Base-by-base conservation (phyloP, 371 early-diverging fungal genomes). In the Paraphysoderma sedebokerense region DNA sequence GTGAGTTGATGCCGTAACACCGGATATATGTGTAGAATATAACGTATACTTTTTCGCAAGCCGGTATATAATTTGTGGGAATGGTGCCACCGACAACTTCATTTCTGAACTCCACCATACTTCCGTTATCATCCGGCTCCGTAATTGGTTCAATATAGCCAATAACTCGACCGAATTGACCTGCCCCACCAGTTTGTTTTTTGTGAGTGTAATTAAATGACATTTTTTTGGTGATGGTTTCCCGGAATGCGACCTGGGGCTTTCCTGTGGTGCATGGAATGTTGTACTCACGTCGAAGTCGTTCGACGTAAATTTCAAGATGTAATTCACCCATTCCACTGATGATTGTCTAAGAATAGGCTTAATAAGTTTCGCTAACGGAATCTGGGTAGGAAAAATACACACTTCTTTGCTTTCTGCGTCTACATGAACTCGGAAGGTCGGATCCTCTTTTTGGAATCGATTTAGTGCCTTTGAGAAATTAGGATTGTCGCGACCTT, bases 381-480 rank as follows among this genome's bases (percentile, higher is more conserved):
- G n/a, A 27, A 23, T 8, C 20, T 20, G 9, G n/a, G n/a, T n/a
- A n/a, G n/a, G n/a, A 9, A 15, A 27, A 11, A 7, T 22, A 41
- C 44, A 7, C 52, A 62, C 62, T 58, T 87, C 82, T 61, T 92
- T 89, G 68, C 82, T 84, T 61, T 93, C 95, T 22, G 74, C 37
- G 53, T 97, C 93, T 44, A 92, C 76, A 55, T 89, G 86, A 11
- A 91, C 91, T 54, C 87, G 80, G 82, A 97, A 95, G 11, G 98
- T 95, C 26, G 98, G 95, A 63, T 97, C 98, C 69, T 97, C 95
- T 57, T 83, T 77, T 63, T 88, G 87, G 82, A 95, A 95, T 47
- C 91, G 76, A 58, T 76, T 84, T 50, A 93, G 67, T 1, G 95
- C 95, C 67, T 89, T 92, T 52, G 86, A 84, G 60, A 95, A 93